Evolutionary conservation across 2,329 filamentous ascomycete species (phyloP).

Genomic region (Fusarium decemcellulare): DNA sequence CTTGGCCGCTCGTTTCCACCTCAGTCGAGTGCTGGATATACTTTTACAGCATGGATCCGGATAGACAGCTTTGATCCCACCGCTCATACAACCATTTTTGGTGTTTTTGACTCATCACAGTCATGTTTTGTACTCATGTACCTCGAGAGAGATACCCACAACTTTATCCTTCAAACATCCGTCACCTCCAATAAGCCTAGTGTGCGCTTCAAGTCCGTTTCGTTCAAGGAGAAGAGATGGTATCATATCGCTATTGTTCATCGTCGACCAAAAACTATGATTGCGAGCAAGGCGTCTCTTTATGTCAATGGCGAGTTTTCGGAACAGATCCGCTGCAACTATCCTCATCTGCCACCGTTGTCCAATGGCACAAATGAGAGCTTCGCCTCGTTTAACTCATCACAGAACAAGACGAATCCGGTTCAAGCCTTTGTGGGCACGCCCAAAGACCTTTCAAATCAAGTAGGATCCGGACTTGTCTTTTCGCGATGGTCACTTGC

Average conservation of each 20-base stretch:
- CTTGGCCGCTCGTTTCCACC: conserved; percentile 90
- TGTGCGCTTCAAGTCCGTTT: conserved; percentile 89
- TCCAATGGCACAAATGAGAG: conserved; percentile 75
- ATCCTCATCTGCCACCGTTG: conserved; percentile 81
- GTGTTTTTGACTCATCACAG: conserved; percentile 91
- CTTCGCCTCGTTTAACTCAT: conserved; percentile 78
- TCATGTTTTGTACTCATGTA: conserved; percentile 96
- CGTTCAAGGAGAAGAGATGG: conserved; percentile 84
- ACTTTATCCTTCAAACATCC: conserved; percentile 97
- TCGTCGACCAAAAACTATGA: conserved; percentile 80
- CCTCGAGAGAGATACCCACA: conserved; percentile 91
- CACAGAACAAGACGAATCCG: conserved; percentile 70
- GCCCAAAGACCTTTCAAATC: conserved; percentile 86
- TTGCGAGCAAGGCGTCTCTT: conserved; percentile 84
- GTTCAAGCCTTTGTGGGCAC: conserved; percentile 96
- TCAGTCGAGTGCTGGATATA: conserved; percentile 84
- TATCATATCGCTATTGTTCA: conserved; percentile 96
- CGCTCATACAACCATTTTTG: conserved; percentile 95
- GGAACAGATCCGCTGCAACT: conserved; percentile 91
- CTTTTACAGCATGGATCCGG: conserved; percentile 89
- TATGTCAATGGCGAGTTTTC: conserved; percentile 95
- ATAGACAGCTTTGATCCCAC: conserved; percentile 88
- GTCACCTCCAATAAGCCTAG: conserved; percentile 89
- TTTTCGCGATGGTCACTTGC: conserved; percentile 90
- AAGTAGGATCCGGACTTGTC: conserved; percentile 80